Percentiles rank a stretch among this genome's conserved stretches.
These are phyloP conservation scores for Trichosanthes truncata DNA, from an alignment of 306 rosid genomes.

Conservation along the genomic window DNA sequence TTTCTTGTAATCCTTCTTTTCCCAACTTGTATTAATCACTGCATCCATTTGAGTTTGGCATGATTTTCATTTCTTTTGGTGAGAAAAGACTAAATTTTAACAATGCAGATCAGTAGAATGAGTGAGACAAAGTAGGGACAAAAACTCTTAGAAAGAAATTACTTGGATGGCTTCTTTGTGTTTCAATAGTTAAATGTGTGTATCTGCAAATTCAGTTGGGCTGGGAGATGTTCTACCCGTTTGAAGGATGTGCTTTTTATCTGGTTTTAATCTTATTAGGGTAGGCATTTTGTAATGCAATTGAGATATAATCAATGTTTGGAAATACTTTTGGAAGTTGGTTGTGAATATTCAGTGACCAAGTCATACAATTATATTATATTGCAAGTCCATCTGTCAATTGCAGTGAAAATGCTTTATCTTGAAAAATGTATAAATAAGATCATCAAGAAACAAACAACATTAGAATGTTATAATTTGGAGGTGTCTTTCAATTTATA, in stretches of 20 bases:
- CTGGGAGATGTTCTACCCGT: not conserved
- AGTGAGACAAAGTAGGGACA: not conserved
- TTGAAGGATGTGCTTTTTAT: not conserved
- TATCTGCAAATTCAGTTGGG: not conserved
- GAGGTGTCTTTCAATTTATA: not conserved
- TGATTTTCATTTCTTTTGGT: not conserved
- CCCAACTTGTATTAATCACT: not conserved
- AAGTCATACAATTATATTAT: not conserved
- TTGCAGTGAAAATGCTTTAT: not conserved
- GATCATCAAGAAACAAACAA: not conserved
- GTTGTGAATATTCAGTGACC: not conserved
- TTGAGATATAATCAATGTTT: not conserved
- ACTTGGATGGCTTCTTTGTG: not conserved
- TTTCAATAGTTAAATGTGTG: not conserved
- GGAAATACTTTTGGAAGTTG: not conserved
- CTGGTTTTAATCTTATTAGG: not conserved
- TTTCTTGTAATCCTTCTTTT: not conserved
- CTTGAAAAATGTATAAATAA: not conserved
- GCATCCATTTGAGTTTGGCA: not conserved
- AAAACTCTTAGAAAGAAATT: not conserved
- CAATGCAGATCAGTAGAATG: not conserved
- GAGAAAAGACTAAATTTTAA: not conserved
- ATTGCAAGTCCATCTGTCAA: not conserved
- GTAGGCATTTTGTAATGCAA: not conserved
- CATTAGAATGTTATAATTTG: not conserved